A percentile compares a stretch with the other conserved stretches of the same genome.
Evolutionary conservation across 768 basidiomycete species (phyloP).

Genomic region (Gymnopilus dilepis): DNA sequence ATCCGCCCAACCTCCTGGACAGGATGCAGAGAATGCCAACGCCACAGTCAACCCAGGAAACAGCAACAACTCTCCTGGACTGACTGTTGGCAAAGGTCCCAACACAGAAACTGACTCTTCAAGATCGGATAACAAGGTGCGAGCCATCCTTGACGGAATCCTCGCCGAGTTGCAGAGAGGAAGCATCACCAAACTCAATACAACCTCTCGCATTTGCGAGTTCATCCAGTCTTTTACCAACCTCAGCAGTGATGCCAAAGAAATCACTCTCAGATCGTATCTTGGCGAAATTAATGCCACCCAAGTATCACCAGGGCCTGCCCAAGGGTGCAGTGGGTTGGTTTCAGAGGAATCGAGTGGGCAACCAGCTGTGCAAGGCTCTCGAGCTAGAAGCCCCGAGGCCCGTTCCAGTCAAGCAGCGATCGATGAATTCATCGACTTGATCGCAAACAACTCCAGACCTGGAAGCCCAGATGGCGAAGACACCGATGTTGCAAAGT

Average conservation of each 20-base stretch:
- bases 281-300: background rate
- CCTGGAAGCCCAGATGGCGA: background rate
- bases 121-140: background rate
- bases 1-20: background rate
- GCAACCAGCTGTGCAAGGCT: background rate
- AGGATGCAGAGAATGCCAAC: background rate
- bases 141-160: background rate
- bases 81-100: background rate
- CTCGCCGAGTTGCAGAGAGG: background rate
- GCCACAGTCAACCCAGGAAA: background rate
- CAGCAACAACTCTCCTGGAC: background rate
- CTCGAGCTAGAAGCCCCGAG: background rate
- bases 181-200: background rate
- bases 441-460: background rate
- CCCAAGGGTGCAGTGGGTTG: background rate
- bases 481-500: background rate
- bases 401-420: background rate
- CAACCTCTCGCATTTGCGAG: background rate
- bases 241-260: background rate
- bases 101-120: background rate
- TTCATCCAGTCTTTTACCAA: background rate
- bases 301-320: background rate
- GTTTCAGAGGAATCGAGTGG: background rate
- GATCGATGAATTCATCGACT: background rate
- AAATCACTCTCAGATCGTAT: background rate